phyloP scores from a whole-genome alignment of 2,329 filamentous ascomycete species.

The Pseudopithomyces maydicus region DNA sequence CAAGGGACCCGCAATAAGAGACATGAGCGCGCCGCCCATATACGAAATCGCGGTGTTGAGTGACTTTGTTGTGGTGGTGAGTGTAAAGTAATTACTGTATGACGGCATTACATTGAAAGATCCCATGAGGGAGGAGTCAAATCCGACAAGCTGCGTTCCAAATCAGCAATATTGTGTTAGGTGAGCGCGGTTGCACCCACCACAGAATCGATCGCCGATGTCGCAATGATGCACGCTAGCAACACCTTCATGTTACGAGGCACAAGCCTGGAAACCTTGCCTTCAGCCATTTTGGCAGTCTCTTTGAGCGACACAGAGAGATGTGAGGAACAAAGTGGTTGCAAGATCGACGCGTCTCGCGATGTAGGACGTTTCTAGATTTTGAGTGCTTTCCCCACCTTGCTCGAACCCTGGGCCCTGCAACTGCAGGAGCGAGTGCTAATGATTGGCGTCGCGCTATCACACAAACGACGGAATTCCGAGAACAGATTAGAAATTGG shows the following conservation, averaged over 20 bases:
- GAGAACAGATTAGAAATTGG: neutral
- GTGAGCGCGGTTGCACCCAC: slow-evolving; percentile 1
- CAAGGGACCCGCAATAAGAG: slow-evolving; percentile 47
- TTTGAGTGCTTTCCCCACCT: neutral
- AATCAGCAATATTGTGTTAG: neutral
- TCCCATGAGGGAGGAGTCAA: slow-evolving; percentile 53
- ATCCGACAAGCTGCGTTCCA: slow-evolving; percentile 34
- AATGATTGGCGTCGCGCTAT: neutral
- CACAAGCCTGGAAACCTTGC: slow-evolving; percentile 19
- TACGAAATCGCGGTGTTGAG: slow-evolving; percentile 54
- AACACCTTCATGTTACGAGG: slow-evolving; percentile 21
- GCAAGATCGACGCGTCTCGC: neutral
- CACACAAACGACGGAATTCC: neutral
- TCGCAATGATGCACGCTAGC: slow-evolving; percentile 20
- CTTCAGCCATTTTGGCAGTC: slow-evolving; percentile 9
- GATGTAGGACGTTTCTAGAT: neutral
- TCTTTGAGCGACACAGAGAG: neutral
- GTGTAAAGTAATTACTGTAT: slow-evolving; percentile 49
- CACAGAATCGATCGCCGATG: slow-evolving; percentile 19
- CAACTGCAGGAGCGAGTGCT: neutral
- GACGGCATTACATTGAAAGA: slow-evolving; percentile 51
- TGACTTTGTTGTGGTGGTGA: slow-evolving; percentile 48
- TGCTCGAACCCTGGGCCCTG: no score
- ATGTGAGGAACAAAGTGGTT: neutral
- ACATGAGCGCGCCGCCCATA: slow-evolving; percentile 46